Evolutionary conservation across 148 eudicot species (phyloP), one percentile per base, ranked within the genome.

Genomic region (Polygonum maritimum): DNA sequence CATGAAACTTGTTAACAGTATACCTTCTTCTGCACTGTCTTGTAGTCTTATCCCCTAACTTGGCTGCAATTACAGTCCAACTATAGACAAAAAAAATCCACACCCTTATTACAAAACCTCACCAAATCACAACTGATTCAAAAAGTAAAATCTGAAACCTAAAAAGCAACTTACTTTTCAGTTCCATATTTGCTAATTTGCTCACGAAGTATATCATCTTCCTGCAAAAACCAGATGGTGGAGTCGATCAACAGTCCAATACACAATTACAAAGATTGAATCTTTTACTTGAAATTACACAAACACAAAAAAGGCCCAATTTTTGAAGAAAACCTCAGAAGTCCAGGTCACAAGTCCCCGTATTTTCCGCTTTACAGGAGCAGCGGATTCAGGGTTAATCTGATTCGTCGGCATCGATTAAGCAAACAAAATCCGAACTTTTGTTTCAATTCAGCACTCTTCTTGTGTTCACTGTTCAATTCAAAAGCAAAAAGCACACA

Each of bases 1-100:
- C 19, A 62, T 3, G 6, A 31, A 62, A 40, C 5, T 0, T 14
- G 26, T 35, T 10, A 12, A 38, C 44, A 31, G 52, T 7, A 14
- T 75, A 94, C 98, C 98, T 95, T 88, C 98, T 90, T 83, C 98
- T 84, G 78, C 98, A 95, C 76, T 95, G 98, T 45, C 98, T 92
- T n/a, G 97, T 89, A 18, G 96, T 90, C 83, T 95, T 95, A 84
- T 92, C 93, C 81, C 88, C 88, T 76, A 95, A 92, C 36, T 92
- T 95, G 16, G 97, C 92, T 71, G 98, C 98, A 81, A 95, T 88
- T 75, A 89, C 79, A 6, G 90, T 79, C 98, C 98, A 95, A 83
- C 98, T 95, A 80, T 84, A 87, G 47, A 69, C 82, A 10, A 2
- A 73, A 84, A 9, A 2, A 52, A 33, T 55, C 10, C 9, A 5